Conservation (phyloP, 2,329 filamentous ascomycete species). For the Sporothrix globosa region DNA sequence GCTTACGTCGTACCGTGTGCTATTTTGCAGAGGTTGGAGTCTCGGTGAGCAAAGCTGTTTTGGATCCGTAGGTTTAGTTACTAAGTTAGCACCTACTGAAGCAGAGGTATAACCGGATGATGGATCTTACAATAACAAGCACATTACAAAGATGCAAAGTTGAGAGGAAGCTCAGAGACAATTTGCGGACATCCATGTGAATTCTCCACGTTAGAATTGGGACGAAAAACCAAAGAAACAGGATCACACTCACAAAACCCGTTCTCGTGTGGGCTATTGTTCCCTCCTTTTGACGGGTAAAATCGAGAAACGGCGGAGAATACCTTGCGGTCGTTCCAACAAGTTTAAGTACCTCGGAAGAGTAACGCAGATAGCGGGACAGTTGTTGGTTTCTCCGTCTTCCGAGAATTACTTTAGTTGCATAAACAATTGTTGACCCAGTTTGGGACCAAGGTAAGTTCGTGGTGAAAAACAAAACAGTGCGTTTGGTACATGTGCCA, state of each 20-base stretch:
- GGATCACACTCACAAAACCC: background rate
- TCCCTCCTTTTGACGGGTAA: background rate
- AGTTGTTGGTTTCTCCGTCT: background rate
- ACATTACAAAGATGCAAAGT: background rate
- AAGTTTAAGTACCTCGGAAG: background rate
- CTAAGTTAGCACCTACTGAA: background rate
- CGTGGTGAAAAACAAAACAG: background rate
- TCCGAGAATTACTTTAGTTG: no score
- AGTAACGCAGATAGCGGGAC: background rate
- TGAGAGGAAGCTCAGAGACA: no score
- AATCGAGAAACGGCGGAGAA: conserved; percentile 8
- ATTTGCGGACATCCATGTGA: no score
- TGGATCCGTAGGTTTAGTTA: background rate
- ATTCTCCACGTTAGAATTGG: no score
- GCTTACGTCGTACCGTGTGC: background rate
- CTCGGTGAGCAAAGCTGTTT: background rate
- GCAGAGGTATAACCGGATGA: background rate
- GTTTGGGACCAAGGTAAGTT: background rate
- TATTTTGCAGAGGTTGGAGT: background rate
- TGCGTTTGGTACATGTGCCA: background rate
- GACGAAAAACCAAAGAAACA: background rate
- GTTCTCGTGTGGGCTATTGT: background rate
- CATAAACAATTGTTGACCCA: background rate
- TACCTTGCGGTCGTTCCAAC: background rate
- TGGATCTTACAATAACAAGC: background rate